A percentile compares a stretch with the other conserved stretches of the same genome.
phyloP scores from a whole-genome alignment of 2,329 filamentous ascomycete genomes.

The Botryotinia narcissicola region DNA sequence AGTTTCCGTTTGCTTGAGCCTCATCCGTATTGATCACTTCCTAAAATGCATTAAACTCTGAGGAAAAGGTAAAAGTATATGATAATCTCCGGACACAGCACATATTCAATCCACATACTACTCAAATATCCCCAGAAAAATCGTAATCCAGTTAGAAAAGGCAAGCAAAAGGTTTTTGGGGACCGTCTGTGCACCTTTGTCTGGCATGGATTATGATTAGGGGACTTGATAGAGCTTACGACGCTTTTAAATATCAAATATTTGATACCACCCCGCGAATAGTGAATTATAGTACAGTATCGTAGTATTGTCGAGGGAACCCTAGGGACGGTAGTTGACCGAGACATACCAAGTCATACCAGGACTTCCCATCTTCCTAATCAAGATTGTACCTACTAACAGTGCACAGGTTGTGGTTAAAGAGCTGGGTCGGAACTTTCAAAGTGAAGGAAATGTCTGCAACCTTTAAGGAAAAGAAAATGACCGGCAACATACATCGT shows the following conservation, averaged over 20 bases:
- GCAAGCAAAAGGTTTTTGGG: not conserved
- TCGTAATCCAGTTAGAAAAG: not conserved
- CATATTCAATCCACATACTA: not conserved
- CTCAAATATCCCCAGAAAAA: not conserved
- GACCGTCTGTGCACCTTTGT: not conserved
- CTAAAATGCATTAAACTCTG: not conserved
- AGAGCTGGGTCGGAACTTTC: not conserved
- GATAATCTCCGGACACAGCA: not conserved
- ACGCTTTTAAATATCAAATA: not conserved
- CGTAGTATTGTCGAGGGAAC: not conserved
- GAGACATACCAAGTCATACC: not conserved
- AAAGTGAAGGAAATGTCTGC: not conserved
- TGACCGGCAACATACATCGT: not conserved
- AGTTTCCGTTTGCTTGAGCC: not conserved
- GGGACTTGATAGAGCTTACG: constrained; percentile 4
- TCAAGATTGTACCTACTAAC: not conserved
- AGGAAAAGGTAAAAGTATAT: not conserved
- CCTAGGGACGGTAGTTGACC: not conserved
- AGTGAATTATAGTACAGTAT: not conserved
- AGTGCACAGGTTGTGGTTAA: not conserved
- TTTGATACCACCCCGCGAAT: not conserved
- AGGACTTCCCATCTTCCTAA: not conserved
- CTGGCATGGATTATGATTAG: not conserved
- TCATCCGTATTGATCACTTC: not conserved
- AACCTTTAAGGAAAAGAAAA: not conserved